Conservation (phyloP, 331 rosid genomes). For the Malus hybrid region DNA sequence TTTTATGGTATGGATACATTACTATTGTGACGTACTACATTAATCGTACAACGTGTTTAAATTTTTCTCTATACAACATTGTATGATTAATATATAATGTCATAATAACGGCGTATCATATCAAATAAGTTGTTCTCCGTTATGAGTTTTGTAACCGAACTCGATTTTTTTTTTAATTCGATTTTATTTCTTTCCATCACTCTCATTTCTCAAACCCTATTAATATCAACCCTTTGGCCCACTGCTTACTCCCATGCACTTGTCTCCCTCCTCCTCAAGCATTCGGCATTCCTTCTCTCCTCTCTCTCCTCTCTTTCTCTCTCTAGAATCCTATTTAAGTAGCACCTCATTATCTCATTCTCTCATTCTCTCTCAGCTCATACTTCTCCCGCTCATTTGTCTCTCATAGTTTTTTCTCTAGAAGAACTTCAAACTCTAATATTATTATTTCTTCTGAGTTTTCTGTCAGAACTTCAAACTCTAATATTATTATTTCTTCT, state of each 20-base stretch:
- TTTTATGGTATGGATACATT: accelerated
- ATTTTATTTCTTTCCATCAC: background rate
- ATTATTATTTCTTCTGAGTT: background rate
- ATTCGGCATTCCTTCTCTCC: conserved; percentile 5
- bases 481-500: background rate
- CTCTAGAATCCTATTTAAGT: background rate
- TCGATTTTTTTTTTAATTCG: background rate
- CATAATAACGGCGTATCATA: no score
- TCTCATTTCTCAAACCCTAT: conserved; percentile 29
- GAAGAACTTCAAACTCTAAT: background rate
- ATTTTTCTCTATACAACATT: no score
- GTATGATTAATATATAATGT: no score
- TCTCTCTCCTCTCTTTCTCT: conserved; percentile 22
- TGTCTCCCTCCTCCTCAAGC: conserved; percentile 36
- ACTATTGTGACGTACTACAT: no score
- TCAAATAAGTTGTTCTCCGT: background rate
- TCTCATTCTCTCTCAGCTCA: conserved; percentile 10
- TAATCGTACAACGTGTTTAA: no score
- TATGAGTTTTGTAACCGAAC: background rate
- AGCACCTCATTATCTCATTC: conserved; percentile 9
- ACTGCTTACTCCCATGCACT: conserved; percentile 66
- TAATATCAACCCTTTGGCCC: conserved; percentile 54
- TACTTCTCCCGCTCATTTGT: background rate
- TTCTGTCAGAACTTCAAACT: background rate
- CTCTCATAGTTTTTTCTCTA: background rate